phyloP scores from a whole-genome alignment of 2,329 filamentous ascomycete genomes.

The Epicoccum nigrum region DNA sequence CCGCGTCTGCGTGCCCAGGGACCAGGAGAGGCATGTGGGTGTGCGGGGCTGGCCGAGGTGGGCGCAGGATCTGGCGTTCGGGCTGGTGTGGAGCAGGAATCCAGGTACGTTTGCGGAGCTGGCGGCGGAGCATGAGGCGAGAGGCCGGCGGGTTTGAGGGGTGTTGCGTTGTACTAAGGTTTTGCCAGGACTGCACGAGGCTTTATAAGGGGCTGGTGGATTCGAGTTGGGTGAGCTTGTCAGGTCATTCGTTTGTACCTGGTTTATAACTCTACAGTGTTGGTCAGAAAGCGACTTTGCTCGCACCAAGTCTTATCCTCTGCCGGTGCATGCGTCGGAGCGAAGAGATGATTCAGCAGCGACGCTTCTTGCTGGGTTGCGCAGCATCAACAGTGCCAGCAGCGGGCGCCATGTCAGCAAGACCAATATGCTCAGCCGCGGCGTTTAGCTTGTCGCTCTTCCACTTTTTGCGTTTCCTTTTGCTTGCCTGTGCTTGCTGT shows the following conservation, averaged over 20 bases:
- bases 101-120: neutral
- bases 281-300: no score
- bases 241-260: no score
- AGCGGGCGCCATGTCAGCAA: conserved; percentile 12
- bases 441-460: conserved; percentile 20
- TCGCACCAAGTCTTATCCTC: no score
- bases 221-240: no score
- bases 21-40: conserved; percentile 18
- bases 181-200: no score
- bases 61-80: conserved; percentile 33
- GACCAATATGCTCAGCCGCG: conserved; percentile 2
- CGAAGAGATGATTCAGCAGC: conserved; percentile 15
- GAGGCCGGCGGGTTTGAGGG: no score
- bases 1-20: conserved; percentile 27
- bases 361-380: conserved; percentile 25
- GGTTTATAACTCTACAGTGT: no score
- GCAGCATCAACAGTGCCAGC: conserved; percentile 8
- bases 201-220: no score
- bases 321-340: no score
- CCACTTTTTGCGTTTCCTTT: conserved; percentile 33
- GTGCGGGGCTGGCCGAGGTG: conserved; percentile 31
- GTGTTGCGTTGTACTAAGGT: no score
- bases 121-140: neutral
- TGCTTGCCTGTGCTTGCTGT: conserved; percentile 16
- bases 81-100: conserved; percentile 11